Evolutionary conservation across 306 rosid species (phyloP).

Genomic region (Ormosia semicastrata): DNA sequence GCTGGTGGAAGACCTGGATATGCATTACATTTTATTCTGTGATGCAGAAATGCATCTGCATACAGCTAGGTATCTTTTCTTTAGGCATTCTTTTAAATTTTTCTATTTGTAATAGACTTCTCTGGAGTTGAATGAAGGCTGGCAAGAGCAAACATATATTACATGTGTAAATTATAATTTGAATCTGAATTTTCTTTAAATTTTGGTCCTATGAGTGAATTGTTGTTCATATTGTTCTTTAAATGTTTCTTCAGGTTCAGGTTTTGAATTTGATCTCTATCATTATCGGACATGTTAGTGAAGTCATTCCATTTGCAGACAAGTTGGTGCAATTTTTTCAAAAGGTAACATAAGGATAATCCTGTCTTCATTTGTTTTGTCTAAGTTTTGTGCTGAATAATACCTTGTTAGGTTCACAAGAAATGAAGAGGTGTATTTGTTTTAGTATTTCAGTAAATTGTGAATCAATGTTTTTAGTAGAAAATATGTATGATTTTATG

Average conservation of each 20-base stretch:
- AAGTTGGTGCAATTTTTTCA: conserved; percentile 84
- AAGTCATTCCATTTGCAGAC: conserved; percentile 74
- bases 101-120: neutral
- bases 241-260: conserved; percentile 74
- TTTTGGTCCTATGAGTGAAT: conserved; percentile 12
- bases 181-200: neutral
- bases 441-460: conserved; percentile 10
- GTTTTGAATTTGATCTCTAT: conserved; percentile 81
- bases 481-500: neutral
- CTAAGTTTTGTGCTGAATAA: neutral
- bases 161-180: neutral
- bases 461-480: conserved; percentile 7
- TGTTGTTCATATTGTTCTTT: conserved; percentile 26
- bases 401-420: conserved; percentile 14
- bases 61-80: neutral
- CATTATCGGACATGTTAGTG: conserved; percentile 72
- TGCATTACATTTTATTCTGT: conserved; percentile 15
- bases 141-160: neutral
- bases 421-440: neutral
- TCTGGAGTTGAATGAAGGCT: conserved; percentile 20
- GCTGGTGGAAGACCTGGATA: neutral
- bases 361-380: conserved; percentile 11
- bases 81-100: neutral
- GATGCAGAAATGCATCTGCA: conserved; percentile 7
- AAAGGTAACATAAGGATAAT: conserved; percentile 52